Evolutionary conservation across 2,329 filamentous ascomycete species (phyloP).

Genomic region (Fusarium robinianum): DNA sequence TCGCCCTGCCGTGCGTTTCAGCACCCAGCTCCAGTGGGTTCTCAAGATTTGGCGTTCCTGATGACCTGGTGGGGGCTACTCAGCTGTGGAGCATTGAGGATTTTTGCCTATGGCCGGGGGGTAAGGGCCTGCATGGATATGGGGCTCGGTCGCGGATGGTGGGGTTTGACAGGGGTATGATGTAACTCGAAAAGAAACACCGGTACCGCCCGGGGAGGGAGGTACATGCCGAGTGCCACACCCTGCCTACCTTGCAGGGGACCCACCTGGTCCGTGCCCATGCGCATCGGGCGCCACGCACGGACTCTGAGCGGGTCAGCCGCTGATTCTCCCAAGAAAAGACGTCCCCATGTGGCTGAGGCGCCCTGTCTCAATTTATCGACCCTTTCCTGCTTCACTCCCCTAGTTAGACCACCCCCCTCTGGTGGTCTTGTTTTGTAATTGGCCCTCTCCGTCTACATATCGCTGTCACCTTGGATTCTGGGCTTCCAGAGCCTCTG

Average conservation of each 20-base stretch:
- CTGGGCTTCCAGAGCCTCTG: conserved; percentile 1
- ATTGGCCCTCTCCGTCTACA: neutral
- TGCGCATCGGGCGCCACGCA: conserved; percentile 17
- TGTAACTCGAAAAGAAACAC: conserved; percentile 9
- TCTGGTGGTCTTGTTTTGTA: neutral
- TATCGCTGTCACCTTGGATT: too few relatives aligned
- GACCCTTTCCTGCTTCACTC: neutral
- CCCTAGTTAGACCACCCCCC: too few relatives aligned
- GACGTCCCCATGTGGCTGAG: conserved; percentile 7
- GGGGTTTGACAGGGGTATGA: neutral
- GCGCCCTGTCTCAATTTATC: neutral
- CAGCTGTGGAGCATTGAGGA: conserved; percentile 1
- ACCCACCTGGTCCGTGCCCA: conserved; percentile 22
- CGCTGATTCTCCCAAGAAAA: conserved; percentile 12
- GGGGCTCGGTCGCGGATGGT: conserved; percentile 1
- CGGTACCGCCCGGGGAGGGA: conserved; percentile 6
- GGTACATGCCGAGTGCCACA: conserved; percentile 12
- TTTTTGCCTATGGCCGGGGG: neutral
- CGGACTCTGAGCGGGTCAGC: conserved; percentile 21
- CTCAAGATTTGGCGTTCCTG: too few relatives aligned
- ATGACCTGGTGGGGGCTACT: too few relatives aligned
- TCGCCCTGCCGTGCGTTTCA: too few relatives aligned
- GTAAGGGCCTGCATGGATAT: neutral
- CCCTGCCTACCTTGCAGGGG: conserved; percentile 13
- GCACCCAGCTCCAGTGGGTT: too few relatives aligned